These are phyloP conservation scores for Alternaria rosae DNA, from an alignment of 2,329 filamentous ascomycete species.

Conservation along the genomic window DNA sequence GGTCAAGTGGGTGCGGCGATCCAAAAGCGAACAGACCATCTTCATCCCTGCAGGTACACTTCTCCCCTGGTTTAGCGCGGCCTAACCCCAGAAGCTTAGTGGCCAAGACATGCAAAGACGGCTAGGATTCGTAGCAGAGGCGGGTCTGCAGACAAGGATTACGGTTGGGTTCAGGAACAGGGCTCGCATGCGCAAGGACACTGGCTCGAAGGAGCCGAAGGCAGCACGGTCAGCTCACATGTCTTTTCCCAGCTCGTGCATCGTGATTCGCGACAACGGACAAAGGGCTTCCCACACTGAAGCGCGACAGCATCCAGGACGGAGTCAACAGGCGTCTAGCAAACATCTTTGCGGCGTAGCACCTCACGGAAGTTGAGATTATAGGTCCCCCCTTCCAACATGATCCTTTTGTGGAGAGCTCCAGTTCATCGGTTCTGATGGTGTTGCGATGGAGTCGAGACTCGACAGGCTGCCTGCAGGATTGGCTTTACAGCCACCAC, in stretches of 20 bases:
- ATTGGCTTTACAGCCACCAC: conserved; percentile 7
- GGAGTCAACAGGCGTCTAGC: conserved; percentile 6
- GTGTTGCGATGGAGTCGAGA: conserved; percentile 5
- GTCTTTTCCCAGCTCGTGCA: conserved; percentile 13
- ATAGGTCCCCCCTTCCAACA: conserved; percentile 3
- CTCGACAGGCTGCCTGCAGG: conserved; percentile 2
- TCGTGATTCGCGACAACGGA: conserved; percentile 25
- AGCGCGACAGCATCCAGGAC: conserved; percentile 4
- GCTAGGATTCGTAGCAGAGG: conserved; percentile 31
- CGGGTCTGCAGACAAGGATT: conserved; percentile 27
- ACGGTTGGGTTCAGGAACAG: conserved; percentile 37
- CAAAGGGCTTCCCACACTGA: conserved; percentile 15
- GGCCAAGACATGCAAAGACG: conserved; percentile 31
- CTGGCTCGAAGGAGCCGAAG: conserved; percentile 29
- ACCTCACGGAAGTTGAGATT: conserved; percentile 1
- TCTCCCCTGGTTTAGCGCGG: conserved; percentile 30
- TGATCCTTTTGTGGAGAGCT: conserved; percentile 1
- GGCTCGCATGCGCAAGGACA: conserved; percentile 22
- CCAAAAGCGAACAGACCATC: conserved; percentile 30
- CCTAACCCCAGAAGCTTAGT: conserved; percentile 26
- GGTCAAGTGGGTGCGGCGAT: conserved; percentile 33
- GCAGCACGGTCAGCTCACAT: conserved; percentile 7
- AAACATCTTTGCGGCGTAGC: conserved; percentile 9
- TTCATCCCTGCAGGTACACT: conserved; percentile 35
- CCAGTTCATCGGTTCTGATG: conserved; percentile 2